phyloP scores from a whole-genome alignment of 768 basidiomycete genomes.

The Suillus alpinus region DNA sequence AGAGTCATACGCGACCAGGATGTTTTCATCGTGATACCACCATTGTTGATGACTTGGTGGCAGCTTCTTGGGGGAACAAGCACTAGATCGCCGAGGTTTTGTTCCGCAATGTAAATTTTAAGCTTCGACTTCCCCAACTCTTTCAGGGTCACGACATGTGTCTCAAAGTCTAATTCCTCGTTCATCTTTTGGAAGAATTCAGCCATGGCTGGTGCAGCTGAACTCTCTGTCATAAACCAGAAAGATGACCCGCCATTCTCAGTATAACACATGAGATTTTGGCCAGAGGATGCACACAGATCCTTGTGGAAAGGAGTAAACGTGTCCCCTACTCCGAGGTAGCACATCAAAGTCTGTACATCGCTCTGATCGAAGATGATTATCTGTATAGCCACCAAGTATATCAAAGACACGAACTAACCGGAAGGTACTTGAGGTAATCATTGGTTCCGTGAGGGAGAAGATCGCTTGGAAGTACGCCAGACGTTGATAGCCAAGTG shows the following conservation, averaged over 20 bases:
- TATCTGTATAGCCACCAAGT: not conserved
- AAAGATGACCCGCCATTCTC: constrained; percentile 70
- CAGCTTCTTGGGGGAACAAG: constrained; percentile 79
- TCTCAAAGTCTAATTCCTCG: constrained; percentile 65
- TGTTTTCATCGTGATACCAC: constrained; percentile 79
- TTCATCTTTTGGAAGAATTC: constrained; percentile 53
- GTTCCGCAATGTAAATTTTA: constrained; percentile 66
- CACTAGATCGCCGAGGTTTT: constrained; percentile 74
- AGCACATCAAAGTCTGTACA: constrained; percentile 84
- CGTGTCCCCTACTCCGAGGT: constrained; percentile 78
- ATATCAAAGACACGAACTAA: constrained; percentile 41
- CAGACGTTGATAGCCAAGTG: constrained; percentile 49
- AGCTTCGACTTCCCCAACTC: constrained; percentile 68
- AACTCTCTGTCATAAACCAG: constrained; percentile 82
- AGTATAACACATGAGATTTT: constrained; percentile 84
- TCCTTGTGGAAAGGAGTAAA: constrained; percentile 87
- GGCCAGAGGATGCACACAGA: constrained; percentile 78
- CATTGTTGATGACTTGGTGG: constrained; percentile 81
- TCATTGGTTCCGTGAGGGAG: constrained; percentile 56
- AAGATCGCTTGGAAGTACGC: constrained; percentile 51
- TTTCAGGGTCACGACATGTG: constrained; percentile 57
- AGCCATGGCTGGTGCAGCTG: constrained; percentile 51
- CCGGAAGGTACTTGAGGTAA: constrained; percentile 53
- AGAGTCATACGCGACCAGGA: constrained; percentile 87
- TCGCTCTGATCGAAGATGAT: constrained; percentile 39